These are phyloP conservation scores for Xerophyta viscosa DNA, from an alignment of 106 monocot species.

Conservation along the genomic window DNA sequence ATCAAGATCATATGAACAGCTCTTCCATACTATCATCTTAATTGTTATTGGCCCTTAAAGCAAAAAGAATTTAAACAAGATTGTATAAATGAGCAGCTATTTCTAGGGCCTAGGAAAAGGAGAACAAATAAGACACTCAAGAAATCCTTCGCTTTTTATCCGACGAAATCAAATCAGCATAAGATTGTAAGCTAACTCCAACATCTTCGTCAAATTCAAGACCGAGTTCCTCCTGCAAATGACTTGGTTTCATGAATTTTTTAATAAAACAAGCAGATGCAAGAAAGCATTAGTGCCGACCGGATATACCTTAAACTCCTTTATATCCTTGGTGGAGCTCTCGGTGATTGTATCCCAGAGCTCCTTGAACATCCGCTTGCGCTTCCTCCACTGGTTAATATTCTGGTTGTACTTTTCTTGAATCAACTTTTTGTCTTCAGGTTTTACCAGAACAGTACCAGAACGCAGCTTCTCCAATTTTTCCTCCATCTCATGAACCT, in stretches of 20 bases:
- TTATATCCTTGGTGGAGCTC: constrained; percentile 75
- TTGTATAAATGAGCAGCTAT: no score
- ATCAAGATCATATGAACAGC: no score
- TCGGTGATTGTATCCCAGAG: constrained; percentile 92
- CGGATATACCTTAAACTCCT: constrained; percentile 82
- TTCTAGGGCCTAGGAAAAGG: not conserved
- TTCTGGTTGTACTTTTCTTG: constrained; percentile 63
- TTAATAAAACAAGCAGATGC: not conserved
- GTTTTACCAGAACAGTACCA: constrained; percentile 65
- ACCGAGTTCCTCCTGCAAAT: constrained; percentile 87
- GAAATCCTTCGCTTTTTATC: constrained; percentile 36
- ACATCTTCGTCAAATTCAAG: constrained; percentile 94
- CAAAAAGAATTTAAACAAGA: no score
- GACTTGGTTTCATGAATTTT: not conserved
- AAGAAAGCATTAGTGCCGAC: not conserved
- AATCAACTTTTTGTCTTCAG: constrained; percentile 71
- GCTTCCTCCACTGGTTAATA: constrained; percentile 82
- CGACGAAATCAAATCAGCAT: constrained; percentile 37
- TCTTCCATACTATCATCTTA: no score
- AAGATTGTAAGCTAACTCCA: constrained; percentile 63
- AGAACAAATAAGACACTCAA: not conserved
- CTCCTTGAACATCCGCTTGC: constrained; percentile 92
- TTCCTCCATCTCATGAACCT: constrained; percentile 75
- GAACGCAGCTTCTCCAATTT: constrained; percentile 58
- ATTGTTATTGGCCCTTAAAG: no score